Evolutionary conservation across 2,329 filamentous ascomycete genomes (phyloP).

Genomic region (Stagonosporopsis tanaceti): DNA sequence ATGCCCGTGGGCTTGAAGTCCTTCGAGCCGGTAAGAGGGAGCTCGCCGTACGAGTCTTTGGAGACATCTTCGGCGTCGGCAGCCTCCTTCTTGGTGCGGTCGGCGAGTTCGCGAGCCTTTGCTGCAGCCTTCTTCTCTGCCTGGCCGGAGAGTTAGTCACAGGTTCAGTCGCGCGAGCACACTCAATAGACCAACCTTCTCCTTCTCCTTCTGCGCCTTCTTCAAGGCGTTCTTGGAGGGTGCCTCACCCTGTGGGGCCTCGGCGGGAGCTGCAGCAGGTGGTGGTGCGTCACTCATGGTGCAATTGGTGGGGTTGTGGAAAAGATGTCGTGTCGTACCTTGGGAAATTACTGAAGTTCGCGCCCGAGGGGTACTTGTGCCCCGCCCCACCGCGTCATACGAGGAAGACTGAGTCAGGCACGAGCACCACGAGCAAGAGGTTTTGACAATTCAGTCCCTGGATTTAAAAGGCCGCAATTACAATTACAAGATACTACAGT

Average conservation of each 20-base stretch:
- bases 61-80: conserved; percentile 71
- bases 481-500: conserved; percentile 18
- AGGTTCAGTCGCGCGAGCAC: conserved; percentile 2
- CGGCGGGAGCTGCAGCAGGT: conserved; percentile 32
- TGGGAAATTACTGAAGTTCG: conserved; percentile 11
- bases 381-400: conserved; percentile 31
- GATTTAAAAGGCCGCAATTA: background rate
- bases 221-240: conserved; percentile 54
- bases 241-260: conserved; percentile 31
- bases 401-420: conserved; percentile 14
- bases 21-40: conserved; percentile 65
- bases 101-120: conserved; percentile 60
- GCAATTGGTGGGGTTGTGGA: conserved; percentile 12
- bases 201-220: conserved; percentile 53
- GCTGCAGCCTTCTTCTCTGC: conserved; percentile 53
- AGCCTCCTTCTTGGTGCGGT: conserved; percentile 63
- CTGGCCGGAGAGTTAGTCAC: conserved; percentile 25
- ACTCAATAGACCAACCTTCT: conserved; percentile 41
- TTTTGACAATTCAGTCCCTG: background rate
- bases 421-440: background rate
- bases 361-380: conserved; percentile 24
- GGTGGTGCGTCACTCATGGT: conserved; percentile 46
- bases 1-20: conserved; percentile 61
- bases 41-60: conserved; percentile 81
- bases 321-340: conserved; percentile 8